These are phyloP conservation scores for Mycena galopus DNA, from an alignment of 768 basidiomycete genomes.

Conservation along the genomic window DNA sequence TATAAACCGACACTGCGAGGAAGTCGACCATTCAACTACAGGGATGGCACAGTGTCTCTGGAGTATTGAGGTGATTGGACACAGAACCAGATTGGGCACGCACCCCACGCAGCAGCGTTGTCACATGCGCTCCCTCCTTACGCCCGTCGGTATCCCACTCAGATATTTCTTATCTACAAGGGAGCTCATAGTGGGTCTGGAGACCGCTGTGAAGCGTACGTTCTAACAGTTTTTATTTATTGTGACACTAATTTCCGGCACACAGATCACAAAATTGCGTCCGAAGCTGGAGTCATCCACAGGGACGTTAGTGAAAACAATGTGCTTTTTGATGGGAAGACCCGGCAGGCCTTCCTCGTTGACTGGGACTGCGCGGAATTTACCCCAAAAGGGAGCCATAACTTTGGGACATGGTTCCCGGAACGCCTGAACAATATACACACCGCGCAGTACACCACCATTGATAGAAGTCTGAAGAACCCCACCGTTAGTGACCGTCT, in stretches of 20 bases:
- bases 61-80: conserved; percentile 14
- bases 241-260: too few relatives aligned
- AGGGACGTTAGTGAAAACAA: conserved; percentile 18
- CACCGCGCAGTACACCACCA: not conserved
- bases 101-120: not conserved
- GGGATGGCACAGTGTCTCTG: conserved; percentile 23
- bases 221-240: not conserved
- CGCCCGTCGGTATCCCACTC: conserved; percentile 9
- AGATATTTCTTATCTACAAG: not conserved
- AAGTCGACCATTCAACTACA: not conserved
- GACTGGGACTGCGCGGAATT: conserved; percentile 21
- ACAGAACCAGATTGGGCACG: not conserved
- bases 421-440: not conserved
- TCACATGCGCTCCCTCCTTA: conserved; percentile 9
- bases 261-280: not conserved
- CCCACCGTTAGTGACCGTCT: not conserved
- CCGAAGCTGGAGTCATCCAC: conserved; percentile 2
- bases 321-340: not conserved
- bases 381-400: not conserved
- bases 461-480: conserved; percentile 4
- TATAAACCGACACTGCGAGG: conserved; percentile 4
- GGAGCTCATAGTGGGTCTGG: not conserved
- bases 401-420: not conserved
- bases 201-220: conserved; percentile 11
- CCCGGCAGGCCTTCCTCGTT: conserved; percentile 4